Evolutionary conservation across 768 basidiomycete genomes (phyloP).

Genomic region (Rhodotorula toruloides): DNA sequence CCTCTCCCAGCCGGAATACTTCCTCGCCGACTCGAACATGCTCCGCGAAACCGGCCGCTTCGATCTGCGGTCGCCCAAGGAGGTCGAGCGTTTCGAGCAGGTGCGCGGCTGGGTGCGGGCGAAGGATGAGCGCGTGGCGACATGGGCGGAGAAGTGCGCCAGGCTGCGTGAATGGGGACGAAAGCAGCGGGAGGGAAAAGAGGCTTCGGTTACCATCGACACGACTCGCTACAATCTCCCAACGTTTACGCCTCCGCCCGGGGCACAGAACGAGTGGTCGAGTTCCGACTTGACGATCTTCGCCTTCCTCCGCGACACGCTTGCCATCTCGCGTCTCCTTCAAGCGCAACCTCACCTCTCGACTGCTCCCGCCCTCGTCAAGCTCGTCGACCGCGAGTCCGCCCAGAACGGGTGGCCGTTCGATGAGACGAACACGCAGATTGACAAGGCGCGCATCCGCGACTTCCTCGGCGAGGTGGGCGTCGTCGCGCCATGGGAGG

Average conservation of each 20-base stretch:
- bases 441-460: conserved; percentile 38
- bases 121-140: conserved; percentile 47
- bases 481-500: conserved; percentile 74
- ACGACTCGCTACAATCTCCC: background rate
- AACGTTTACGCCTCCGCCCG: background rate
- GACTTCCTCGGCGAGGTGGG: conserved; percentile 64
- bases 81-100: conserved; percentile 54
- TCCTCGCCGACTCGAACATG: conserved; percentile 52
- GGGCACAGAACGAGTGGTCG: conserved; percentile 37
- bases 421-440: conserved; percentile 21
- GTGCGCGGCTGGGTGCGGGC: conserved; percentile 55
- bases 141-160: conserved; percentile 27
- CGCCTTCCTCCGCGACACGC: conserved; percentile 41
- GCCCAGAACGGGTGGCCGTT: conserved; percentile 40
- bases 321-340: conserved; percentile 45
- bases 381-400: conserved; percentile 51
- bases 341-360: conserved; percentile 64
- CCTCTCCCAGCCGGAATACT: conserved; percentile 56
- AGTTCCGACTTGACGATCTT: conserved; percentile 42
- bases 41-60: conserved; percentile 57
- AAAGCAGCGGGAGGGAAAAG: background rate
- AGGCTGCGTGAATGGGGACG: conserved; percentile 13
- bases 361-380: conserved; percentile 57
- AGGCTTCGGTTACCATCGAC: no score
- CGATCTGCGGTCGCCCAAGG: conserved; percentile 59